Evolutionary conservation across 306 rosid species (phyloP), one percentile per base, ranked within the genome.

Genomic region (Betula pendula): DNA sequence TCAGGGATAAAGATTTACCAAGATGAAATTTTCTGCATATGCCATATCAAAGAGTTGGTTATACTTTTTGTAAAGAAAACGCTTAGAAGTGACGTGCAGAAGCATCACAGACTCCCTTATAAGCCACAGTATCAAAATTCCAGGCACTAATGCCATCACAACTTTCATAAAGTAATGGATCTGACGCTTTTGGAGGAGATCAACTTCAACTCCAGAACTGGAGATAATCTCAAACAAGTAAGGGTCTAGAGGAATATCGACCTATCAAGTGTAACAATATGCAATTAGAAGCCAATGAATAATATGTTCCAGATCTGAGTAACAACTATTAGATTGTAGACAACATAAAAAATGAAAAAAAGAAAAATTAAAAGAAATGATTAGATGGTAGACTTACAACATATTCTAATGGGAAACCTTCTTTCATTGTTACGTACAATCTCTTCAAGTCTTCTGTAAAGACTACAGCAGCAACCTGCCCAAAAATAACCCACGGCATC

Each of bases 181-280:
- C 80, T 90, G 92, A 55, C 79, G 85, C 83, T 88, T 95, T 81
- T 95, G 92, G 76, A 92, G 96, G 80, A 95, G 97, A 84, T 95
- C 98, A 62, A 95, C 94, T 83, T 88, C 97, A 86, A 81, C 99
- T 72, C 97, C 99, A 77, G 97, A 90, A 81, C 90, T 87, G 50
- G 93, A 75, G 77, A 95, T 90, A 49, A 78, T 91, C 87, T 95
- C 99, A 86, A 95, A 92, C 83, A 95, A 82, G 85, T 89, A 81
- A 74, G 97, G 99, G 76, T 95, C 97, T 11, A 95, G 90, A 72
- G 98, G 97, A 87, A 92, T 90, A 84, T 95, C 97, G 63, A 95
- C 97, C 97, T 95, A 82, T 52, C 79, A 81, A 79, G 81, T 35
- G 72, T 62, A 53, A 83, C 44, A 78, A 82, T 73, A 85, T 78